Conservation (phyloP, 352 stramenopile genomes). For the Globisporangium ultimum region DNA sequence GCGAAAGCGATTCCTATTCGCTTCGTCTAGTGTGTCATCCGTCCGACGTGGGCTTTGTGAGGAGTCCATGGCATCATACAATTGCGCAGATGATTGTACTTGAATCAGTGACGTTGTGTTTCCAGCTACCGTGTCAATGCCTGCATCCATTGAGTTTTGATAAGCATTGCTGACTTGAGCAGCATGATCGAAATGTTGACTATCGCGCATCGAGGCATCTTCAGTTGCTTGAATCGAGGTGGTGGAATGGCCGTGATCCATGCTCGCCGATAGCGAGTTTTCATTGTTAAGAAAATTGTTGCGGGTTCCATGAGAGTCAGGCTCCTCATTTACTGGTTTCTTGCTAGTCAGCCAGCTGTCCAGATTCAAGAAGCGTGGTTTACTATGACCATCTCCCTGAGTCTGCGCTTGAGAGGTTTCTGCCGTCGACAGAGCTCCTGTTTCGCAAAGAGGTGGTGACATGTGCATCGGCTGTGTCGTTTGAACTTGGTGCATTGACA, state of each 20-base stretch:
- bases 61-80: no score
- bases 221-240: no score
- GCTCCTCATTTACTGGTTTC: not conserved
- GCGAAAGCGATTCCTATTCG: not conserved
- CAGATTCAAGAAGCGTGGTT: slow-evolving; percentile 5
- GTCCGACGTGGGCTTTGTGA: no score
- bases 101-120: no score
- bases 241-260: no score
- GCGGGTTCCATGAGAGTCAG: not conserved
- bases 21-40: not conserved
- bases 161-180: no score
- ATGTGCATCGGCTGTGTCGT: not conserved
- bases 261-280: not conserved
- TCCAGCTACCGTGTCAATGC: no score
- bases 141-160: no score
- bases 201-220: no score
- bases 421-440: not conserved
- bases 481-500: not conserved
- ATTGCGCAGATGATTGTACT: no score
- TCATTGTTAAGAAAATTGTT: not conserved
- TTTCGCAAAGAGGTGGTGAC: not conserved
- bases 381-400: not conserved
- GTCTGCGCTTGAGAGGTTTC: not conserved
- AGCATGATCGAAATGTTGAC: no score
- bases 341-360: not conserved